These are phyloP conservation scores for Eutrema yunnanense DNA, from an alignment of 345 rosid species.

Conservation along the genomic window DNA sequence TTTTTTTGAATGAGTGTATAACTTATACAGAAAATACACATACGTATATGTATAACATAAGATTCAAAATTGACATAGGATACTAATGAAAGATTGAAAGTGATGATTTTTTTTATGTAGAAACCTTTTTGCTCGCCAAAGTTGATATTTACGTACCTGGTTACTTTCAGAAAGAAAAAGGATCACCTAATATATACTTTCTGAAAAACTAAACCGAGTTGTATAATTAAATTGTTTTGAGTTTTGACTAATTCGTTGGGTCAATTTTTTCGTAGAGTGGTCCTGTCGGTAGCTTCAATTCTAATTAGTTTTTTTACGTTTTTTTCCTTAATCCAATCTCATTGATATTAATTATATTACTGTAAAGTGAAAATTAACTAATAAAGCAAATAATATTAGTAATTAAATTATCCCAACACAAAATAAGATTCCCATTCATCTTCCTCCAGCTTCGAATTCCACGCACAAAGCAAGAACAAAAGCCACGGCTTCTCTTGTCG, in stretches of 20 bases:
- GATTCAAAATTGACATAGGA: background rate
- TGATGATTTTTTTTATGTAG: background rate
- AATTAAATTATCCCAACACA: constrained; percentile 9
- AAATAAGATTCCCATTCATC: constrained; percentile 22
- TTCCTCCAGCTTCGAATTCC: constrained; percentile 20
- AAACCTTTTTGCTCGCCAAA: too few species aligned
- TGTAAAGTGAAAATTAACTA: constrained; percentile 16
- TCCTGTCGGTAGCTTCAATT: constrained; percentile 12
- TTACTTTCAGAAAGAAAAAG: too few species aligned
- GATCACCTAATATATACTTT: too few species aligned
- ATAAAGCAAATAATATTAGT: background rate
- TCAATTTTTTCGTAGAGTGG: constrained; percentile 1
- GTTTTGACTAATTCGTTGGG: background rate
- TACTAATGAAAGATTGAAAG: background rate
- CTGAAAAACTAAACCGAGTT: background rate
- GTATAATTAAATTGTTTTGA: background rate
- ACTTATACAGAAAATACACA: background rate
- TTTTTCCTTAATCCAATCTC: background rate
- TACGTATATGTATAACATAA: background rate
- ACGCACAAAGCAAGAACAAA: constrained; percentile 15
- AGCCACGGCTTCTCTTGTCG: constrained; percentile 10
- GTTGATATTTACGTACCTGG: too few species aligned
- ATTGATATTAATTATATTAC: background rate
- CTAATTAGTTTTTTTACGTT: background rate
- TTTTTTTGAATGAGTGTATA: too few species aligned